A percentile compares a stretch with the other conserved stretches of the same genome.
phyloP scores from a whole-genome alignment of 805 yeast genomes.

The Wickerhamomyces mucosus region DNA sequence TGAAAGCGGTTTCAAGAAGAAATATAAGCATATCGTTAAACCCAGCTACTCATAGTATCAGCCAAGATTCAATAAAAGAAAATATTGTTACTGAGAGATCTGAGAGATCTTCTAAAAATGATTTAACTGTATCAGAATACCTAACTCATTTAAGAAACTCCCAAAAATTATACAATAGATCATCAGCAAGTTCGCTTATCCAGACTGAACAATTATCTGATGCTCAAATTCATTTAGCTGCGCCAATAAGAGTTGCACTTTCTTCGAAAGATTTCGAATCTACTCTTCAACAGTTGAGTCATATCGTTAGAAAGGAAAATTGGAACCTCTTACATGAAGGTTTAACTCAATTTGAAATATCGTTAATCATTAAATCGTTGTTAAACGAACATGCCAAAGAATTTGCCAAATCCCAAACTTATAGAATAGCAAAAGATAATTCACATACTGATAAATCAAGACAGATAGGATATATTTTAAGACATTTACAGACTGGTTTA shows the following conservation, averaged over 20 bases:
- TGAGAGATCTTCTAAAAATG: too few relatives aligned
- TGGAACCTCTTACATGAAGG: constrained; percentile 4
- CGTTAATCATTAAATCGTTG: constrained; percentile 4
- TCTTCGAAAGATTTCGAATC: neutral
- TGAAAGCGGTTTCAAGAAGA: too few relatives aligned
- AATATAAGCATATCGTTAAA: too few relatives aligned
- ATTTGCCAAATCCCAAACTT: neutral
- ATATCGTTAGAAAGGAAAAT: neutral
- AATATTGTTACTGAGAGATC: too few relatives aligned
- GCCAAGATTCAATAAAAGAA: too few relatives aligned
- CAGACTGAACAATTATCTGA: too few relatives aligned
- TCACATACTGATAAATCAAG: neutral
- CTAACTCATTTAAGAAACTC: too few relatives aligned
- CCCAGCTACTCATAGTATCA: too few relatives aligned
- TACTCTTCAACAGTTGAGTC: neutral
- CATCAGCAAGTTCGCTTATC: too few relatives aligned
- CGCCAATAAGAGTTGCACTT: neutral
- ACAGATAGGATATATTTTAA: neutral
- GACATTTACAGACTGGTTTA: neutral
- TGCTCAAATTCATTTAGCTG: too few relatives aligned
- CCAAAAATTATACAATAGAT: too few relatives aligned
- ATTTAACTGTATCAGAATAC: too few relatives aligned
- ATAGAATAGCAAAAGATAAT: neutral
- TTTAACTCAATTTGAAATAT: constrained; percentile 7
- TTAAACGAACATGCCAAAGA: constrained; percentile 2